Conservation (phyloP, 129 eudicot genomes). For the Chrysanthemum seticuspe region DNA sequence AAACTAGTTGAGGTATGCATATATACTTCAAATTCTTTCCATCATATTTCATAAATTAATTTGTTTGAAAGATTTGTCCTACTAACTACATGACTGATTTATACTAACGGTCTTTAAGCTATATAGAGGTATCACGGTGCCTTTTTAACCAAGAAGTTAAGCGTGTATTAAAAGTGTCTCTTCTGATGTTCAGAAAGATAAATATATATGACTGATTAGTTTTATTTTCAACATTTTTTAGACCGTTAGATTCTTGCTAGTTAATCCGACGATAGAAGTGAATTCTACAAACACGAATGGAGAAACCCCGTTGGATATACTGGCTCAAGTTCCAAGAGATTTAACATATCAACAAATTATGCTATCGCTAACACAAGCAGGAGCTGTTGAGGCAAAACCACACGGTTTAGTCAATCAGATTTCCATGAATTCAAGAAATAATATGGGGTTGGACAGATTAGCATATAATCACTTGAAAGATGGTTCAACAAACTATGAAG, state of each 20-base stretch:
- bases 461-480: not conserved
- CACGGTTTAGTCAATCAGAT: not conserved
- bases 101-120: not conserved
- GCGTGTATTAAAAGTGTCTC: too few relatives aligned
- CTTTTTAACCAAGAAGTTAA: not conserved
- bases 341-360: constrained; percentile 18
- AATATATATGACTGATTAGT: not conserved
- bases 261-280: constrained; percentile 20
- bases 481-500: not conserved
- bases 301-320: constrained; percentile 26
- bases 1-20: not conserved
- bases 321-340: constrained; percentile 28
- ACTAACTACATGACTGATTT: not conserved
- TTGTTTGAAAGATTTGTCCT: not conserved
- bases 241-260: constrained; percentile 31
- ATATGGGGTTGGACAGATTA: not conserved
- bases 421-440: not conserved
- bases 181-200: too few relatives aligned
- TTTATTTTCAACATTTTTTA: not conserved
- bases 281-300: constrained; percentile 31
- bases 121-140: too few relatives aligned
- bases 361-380: constrained; percentile 20
- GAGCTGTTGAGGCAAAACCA: constrained; percentile 23
- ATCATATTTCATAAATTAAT: not conserved
- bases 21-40: too few relatives aligned